These are phyloP conservation scores for Ministeria vibrans DNA, from an alignment of 78 protist genomes.

Conservation along the genomic window DNA sequence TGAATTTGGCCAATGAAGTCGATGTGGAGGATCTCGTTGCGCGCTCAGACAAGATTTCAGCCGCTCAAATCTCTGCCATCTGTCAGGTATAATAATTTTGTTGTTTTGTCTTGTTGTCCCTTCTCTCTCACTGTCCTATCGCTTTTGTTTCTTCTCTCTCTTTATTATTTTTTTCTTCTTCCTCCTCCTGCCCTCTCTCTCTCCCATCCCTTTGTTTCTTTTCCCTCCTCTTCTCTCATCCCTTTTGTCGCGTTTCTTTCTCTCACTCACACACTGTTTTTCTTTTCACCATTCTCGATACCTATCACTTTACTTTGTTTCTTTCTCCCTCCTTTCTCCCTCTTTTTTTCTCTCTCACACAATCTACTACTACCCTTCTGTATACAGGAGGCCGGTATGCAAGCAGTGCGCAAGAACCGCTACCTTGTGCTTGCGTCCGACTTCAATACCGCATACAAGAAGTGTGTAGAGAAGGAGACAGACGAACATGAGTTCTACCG, in stretches of 20 bases:
- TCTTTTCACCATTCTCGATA: too few relatives aligned
- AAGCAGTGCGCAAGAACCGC: conserved; percentile 97
- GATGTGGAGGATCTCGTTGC: conserved; percentile 96
- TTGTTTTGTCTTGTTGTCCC: background rate
- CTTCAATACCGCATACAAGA: conserved; percentile 81
- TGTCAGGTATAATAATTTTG: conserved; percentile 56
- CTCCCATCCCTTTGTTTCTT: background rate
- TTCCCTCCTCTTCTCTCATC: background rate
- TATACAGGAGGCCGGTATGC: conserved; percentile 98
- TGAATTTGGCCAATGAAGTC: conserved; percentile 97
- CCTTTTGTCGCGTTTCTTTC: background rate
- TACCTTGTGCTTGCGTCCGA: conserved; percentile 95
- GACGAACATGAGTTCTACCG: conserved; percentile 31
- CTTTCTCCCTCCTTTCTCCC: too few relatives aligned
- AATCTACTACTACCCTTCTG: too few relatives aligned
- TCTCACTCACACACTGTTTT: too few relatives aligned
- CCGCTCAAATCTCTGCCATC: conserved; percentile 96
- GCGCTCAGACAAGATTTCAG: conserved; percentile 92
- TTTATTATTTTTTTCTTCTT: background rate
- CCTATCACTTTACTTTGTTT: too few relatives aligned
- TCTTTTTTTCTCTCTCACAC: too few relatives aligned
- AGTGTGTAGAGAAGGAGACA: conserved; percentile 12
- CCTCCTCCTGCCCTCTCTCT: background rate
- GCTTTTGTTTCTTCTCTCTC: background rate
- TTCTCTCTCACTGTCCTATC: background rate